Percentiles rank a stretch among this genome's conserved stretches.
Conservation (phyloP, 225 moss, liverwort and hornwort species). For the Marchantia paleacea region DNA sequence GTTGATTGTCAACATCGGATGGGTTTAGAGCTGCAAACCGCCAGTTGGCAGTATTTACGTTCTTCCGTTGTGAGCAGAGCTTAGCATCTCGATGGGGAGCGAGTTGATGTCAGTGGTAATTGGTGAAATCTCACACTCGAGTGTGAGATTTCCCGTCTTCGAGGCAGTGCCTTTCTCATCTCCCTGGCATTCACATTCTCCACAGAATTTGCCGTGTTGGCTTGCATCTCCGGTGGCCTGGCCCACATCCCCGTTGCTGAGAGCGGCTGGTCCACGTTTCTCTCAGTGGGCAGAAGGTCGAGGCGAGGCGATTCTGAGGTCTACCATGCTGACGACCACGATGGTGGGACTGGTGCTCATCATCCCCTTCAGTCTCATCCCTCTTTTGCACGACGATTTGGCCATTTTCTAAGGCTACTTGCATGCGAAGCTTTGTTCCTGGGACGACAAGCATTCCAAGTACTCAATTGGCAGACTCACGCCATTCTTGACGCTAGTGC, state of each 20-base stretch:
- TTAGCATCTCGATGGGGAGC: not conserved
- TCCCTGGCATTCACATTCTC: conserved; percentile 3
- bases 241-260: conserved; percentile 3
- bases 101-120: too few relatives aligned
- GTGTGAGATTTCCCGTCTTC: not conserved
- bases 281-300: not conserved
- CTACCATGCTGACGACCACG: conserved; percentile 5
- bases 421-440: not conserved
- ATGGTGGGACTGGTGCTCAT: not conserved
- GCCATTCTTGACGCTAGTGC: not conserved
- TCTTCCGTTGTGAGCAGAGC: too few relatives aligned
- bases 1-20: too few relatives aligned
- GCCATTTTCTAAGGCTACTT: not conserved
- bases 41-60: too few relatives aligned
- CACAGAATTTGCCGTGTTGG: not conserved
- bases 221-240: conserved; percentile 11
- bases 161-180: not conserved
- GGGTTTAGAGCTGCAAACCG: too few relatives aligned
- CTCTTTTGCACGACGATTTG: not conserved
- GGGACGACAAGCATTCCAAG: not conserved
- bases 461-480: too few relatives aligned
- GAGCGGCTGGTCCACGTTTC: conserved; percentile 1
- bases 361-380: conserved; percentile 11
- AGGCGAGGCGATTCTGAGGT: not conserved
- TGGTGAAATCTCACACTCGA: not conserved